Evolutionary conservation across 1,139 yeast genomes (phyloP).

Genomic region (Scheffersomyces cryptocercus): DNA sequence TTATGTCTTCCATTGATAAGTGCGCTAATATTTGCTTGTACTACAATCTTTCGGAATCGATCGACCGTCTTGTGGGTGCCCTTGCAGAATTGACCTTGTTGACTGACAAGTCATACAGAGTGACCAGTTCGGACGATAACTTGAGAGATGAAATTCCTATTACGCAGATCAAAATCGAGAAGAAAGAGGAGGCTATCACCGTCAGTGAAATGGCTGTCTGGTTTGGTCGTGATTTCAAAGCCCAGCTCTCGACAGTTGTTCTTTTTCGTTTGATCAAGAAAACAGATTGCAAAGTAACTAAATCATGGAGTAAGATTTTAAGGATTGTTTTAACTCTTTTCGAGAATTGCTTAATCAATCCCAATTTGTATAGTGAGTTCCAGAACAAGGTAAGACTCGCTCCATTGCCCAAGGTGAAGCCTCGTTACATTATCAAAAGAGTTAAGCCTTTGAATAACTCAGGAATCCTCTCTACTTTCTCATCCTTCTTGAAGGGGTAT

Average conservation of each 20-base stretch:
- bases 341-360: conserved; percentile 70
- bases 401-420: conserved; percentile 60
- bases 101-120: conserved; percentile 22
- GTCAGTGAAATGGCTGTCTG: conserved; percentile 81
- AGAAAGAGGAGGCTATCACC: conserved; percentile 56
- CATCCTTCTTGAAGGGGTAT: conserved; percentile 86
- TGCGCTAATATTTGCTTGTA: conserved; percentile 73
- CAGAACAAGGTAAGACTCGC: conserved; percentile 56
- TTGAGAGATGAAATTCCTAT: conserved; percentile 49
- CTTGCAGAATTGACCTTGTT: conserved; percentile 67
- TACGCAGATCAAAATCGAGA: conserved; percentile 50
- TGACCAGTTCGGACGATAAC: conserved; percentile 22
- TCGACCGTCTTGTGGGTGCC: conserved; percentile 64
- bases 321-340: conserved; percentile 65
- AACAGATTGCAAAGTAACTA: conserved; percentile 49
- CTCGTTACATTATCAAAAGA: conserved; percentile 65
- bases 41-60: conserved; percentile 55
- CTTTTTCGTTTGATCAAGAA: conserved; percentile 74
- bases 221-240: conserved; percentile 89
- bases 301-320: conserved; percentile 63
- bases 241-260: conserved; percentile 85
- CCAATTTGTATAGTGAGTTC: conserved; percentile 65
- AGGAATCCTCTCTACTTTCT: conserved; percentile 83
- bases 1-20: conserved; percentile 85
- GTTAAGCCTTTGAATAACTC: conserved; percentile 63